Evolutionary conservation across 768 basidiomycete species (phyloP).

Genomic region (Collybia nuda): DNA sequence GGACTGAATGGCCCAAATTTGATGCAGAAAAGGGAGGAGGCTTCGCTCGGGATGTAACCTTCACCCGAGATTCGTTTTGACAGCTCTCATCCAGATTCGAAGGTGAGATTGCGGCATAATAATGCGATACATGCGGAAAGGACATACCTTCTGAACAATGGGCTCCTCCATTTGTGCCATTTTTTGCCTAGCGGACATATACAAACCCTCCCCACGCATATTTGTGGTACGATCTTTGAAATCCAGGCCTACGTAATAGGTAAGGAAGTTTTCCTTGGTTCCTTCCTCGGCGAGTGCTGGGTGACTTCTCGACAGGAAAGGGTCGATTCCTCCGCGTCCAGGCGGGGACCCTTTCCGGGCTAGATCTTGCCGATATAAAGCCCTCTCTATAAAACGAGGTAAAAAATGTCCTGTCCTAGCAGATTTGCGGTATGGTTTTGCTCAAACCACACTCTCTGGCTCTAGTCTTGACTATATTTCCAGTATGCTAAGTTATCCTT

Average conservation of each 20-base stretch:
- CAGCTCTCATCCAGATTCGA: conserved; percentile 12
- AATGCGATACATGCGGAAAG: conserved; percentile 12
- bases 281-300: conserved; percentile 17
- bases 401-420: conserved; percentile 8
- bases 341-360: conserved; percentile 25
- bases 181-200: conserved; percentile 1
- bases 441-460: conserved; percentile 29
- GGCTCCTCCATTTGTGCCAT: conserved; percentile 18
- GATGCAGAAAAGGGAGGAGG: conserved; percentile 13
- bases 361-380: conserved; percentile 28
- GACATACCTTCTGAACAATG: conserved; percentile 3
- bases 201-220: conserved; percentile 2
- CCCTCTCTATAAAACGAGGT: conserved; percentile 7
- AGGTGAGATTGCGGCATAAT: conserved; percentile 10
- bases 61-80: conserved; percentile 6
- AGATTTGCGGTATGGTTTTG: conserved; percentile 29
- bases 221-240: too few species aligned
- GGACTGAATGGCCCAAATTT: conserved; percentile 4
- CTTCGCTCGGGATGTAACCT: conserved; percentile 5
- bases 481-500: conserved; percentile 29
- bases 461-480: conserved; percentile 32
- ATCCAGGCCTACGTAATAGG: conserved; percentile 22
- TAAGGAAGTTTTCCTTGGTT: conserved; percentile 11
- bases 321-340: conserved; percentile 16
- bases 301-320: conserved; percentile 16